A percentile compares a stretch with the other conserved stretches of the same genome.
These are phyloP conservation scores for Drosera capensis DNA, from an alignment of 148 eudicot species.

Conservation along the genomic window DNA sequence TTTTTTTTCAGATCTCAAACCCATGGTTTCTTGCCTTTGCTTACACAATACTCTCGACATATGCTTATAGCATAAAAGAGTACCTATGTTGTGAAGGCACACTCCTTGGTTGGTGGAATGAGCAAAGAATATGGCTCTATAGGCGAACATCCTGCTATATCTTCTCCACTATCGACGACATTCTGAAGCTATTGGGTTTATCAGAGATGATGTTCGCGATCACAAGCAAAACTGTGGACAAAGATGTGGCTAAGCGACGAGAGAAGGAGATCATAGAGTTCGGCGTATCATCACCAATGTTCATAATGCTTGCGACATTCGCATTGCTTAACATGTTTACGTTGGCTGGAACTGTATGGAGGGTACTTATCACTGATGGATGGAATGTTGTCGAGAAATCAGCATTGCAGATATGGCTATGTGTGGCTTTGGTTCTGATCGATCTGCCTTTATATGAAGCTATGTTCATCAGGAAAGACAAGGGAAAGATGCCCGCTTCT, in stretches of 20 bases:
- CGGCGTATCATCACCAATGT: constrained; percentile 46
- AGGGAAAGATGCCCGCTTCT: constrained; percentile 57
- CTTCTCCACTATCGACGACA: constrained; percentile 35
- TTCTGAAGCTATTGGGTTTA: constrained; percentile 24
- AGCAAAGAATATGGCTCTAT: constrained; percentile 85
- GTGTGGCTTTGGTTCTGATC: constrained; percentile 31
- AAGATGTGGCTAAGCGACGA: constrained; percentile 34
- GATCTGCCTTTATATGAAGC: constrained; percentile 54
- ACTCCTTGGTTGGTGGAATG: constrained; percentile 70
- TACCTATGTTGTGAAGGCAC: constrained; percentile 46
- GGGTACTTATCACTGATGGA: background rate
- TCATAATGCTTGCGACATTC: constrained; percentile 33
- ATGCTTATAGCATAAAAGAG: constrained; percentile 31
- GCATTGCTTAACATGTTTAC: constrained; percentile 44
- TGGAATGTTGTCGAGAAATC: constrained; percentile 5
- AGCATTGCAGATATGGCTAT: constrained; percentile 39
- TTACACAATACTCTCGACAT: constrained; percentile 24
- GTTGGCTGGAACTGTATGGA: constrained; percentile 11
- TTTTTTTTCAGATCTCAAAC: constrained; percentile 37
- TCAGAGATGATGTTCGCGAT: constrained; percentile 41
- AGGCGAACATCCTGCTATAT: constrained; percentile 54
- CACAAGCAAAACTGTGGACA: constrained; percentile 36
- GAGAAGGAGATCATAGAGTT: constrained; percentile 63
- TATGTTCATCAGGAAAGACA: constrained; percentile 44
- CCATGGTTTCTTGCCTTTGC: constrained; percentile 55